Evolutionary conservation across 2,329 filamentous ascomycete species (phyloP).

Genomic region (Ophiostoma australiae): DNA sequence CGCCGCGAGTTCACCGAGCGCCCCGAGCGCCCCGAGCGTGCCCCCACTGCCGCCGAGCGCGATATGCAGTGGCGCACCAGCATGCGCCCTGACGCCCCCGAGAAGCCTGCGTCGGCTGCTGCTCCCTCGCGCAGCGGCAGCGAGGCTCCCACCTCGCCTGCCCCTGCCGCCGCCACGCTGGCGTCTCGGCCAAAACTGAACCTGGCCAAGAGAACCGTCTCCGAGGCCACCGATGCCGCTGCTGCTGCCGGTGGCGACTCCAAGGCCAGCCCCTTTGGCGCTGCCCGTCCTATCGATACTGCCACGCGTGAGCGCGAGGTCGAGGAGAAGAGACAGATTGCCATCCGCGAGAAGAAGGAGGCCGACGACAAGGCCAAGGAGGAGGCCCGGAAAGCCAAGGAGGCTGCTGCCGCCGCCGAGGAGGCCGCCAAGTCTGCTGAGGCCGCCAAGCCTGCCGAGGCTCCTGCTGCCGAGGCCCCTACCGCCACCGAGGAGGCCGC

Average conservation of each 20-base stretch:
- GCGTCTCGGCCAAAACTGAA: conserved; percentile 75
- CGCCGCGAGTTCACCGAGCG: conserved; percentile 62
- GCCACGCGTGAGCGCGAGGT: conserved; percentile 82
- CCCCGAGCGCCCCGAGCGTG: conserved; percentile 54
- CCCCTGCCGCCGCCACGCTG: conserved; percentile 43
- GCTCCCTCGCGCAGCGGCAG: conserved; percentile 64
- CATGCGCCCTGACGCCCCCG: conserved; percentile 76
- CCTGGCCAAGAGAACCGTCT: conserved; percentile 83
- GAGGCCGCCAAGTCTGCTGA: conserved; percentile 31
- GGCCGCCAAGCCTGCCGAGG: conserved; percentile 14
- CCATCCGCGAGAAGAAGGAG: conserved; percentile 76
- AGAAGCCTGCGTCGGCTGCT: conserved; percentile 53
- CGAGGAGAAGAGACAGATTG: conserved; percentile 76
- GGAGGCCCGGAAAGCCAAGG: conserved; percentile 60
- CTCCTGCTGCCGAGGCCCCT: conserved; percentile 13
- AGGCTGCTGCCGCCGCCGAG: conserved; percentile 29
- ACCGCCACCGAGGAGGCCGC: conserved; percentile 10
- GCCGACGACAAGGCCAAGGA: conserved; percentile 81
- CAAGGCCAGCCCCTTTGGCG: conserved; percentile 91
- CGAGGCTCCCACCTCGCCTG: conserved; percentile 69
- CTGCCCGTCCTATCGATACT: conserved; percentile 89
- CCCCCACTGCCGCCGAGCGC: conserved; percentile 80
- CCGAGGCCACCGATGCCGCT: conserved; percentile 57
- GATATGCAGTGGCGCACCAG: conserved; percentile 89
- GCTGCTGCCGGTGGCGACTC: conserved; percentile 55